Evolutionary conservation across 2,329 filamentous ascomycete genomes (phyloP), one percentile per base, ranked within the genome.

Genomic region (Torrubiellomyces zombiae): DNA sequence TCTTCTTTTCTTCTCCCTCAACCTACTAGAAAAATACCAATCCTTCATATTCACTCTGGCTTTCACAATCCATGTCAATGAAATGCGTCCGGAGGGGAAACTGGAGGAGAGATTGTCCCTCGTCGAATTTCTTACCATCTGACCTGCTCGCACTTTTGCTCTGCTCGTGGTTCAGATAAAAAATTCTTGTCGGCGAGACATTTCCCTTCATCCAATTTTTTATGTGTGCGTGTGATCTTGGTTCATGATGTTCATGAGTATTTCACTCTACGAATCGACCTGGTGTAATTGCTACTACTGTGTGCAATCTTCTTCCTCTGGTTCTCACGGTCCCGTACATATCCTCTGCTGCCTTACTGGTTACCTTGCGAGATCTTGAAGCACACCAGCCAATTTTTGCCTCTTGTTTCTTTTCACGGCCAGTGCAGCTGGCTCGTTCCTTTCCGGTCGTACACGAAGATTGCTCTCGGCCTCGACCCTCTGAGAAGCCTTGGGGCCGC

Each of bases 31-130:
- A 52, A 51, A 46, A 41, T 35, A 41, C 38, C 28, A 48, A 56
- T 62, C 60, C 59, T 62, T 56, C 66, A 63, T 66, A 76, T 77
- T 75, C 70, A 76, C 70, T 75, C 69, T 66, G 62, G 57, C 51
- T 55, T 63, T 58, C 56, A 53, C 52, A n/a, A n/a, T n/a, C 18
- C 15, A 56, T 45, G 49, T 50, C 53, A 47, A 55, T 56, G 63
- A 56, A n/a, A 61, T 58, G 56, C 44, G 33, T 36, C 49, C 58
- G 63, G 71, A 75, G 69, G 72, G 72, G 72, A 76, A 76, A 75
- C 55, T 64, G 69, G 62, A 68, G 68, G 70, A 70, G 43, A 77
- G 70, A 73, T 20, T 39, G 28, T 29, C 33, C 30, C 35, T 48
- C 55, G 52, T 47, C 47, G 50, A 51, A n/a, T n/a, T n/a, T 33